phyloP scores from a whole-genome alignment of 2,329 filamentous ascomycete species.

The Pyricularia sp. region DNA sequence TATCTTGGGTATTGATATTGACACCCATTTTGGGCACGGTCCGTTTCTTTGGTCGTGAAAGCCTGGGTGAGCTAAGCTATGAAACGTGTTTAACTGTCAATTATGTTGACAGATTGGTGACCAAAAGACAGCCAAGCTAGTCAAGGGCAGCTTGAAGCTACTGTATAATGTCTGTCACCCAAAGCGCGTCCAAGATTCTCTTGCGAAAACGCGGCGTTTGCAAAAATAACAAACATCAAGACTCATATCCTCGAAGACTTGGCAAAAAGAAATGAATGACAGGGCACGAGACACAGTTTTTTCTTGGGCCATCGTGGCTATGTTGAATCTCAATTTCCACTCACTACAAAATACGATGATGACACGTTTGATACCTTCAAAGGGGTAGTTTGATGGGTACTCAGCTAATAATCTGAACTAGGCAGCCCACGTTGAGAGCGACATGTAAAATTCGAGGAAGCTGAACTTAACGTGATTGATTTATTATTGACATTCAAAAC shows the following conservation, averaged over 20 bases:
- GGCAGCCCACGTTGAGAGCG: too few relatives aligned
- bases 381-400: background rate
- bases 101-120: too few relatives aligned
- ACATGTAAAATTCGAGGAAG: too few relatives aligned
- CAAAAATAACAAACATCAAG: background rate
- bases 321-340: background rate
- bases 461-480: too few relatives aligned
- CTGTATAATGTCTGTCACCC: too few relatives aligned
- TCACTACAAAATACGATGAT: background rate
- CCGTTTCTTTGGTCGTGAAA: background rate
- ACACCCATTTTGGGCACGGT: background rate
- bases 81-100: too few relatives aligned
- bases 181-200: too few relatives aligned
- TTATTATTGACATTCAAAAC: too few relatives aligned
- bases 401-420: background rate
- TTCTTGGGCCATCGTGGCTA: background rate
- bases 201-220: background rate
- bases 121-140: too few relatives aligned
- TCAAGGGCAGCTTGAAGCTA: too few relatives aligned
- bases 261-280: background rate
- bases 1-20: background rate
- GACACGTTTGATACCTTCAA: conserved; percentile 1
- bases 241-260: background rate
- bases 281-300: background rate
- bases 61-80: background rate